Evolutionary conservation across 78 protist species (phyloP).

Genomic region (Cavenderia fasciculata): DNA sequence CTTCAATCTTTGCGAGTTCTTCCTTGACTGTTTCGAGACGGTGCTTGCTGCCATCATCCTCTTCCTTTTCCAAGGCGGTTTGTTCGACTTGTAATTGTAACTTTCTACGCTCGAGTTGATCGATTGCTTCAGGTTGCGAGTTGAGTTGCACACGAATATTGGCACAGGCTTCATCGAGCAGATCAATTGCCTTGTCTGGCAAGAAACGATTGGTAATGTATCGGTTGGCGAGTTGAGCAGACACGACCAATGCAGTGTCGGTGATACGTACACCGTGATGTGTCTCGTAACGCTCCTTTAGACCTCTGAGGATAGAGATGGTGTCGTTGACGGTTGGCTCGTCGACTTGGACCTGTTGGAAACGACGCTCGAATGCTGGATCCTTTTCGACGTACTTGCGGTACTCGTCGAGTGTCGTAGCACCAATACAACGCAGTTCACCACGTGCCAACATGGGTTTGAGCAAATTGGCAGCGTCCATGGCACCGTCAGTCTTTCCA

Average conservation of each 20-base stretch:
- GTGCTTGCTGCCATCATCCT: constrained; percentile 80
- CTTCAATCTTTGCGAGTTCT: constrained; percentile 77
- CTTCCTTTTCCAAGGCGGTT: constrained; percentile 90
- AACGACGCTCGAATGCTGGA: constrained; percentile 98
- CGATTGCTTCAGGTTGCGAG: constrained; percentile 96
- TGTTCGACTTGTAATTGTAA: constrained; percentile 96
- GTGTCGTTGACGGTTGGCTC: constrained; percentile 97
- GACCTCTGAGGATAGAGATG: constrained; percentile 98
- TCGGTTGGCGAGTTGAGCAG: constrained; percentile 93
- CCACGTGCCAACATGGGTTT: constrained; percentile 99
- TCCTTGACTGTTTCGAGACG: constrained; percentile 81
- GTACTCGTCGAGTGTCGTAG: constrained; percentile 99
- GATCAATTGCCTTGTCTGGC: constrained; percentile 99
- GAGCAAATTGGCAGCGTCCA: constrained; percentile 99
- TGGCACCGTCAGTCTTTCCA: constrained; percentile 96
- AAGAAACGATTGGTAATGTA: constrained; percentile 96
- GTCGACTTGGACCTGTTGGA: constrained; percentile 93
- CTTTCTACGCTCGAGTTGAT: constrained; percentile 88
- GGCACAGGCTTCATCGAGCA: constrained; percentile 98
- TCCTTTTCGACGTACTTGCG: constrained; percentile 97
- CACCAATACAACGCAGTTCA: constrained; percentile 98
- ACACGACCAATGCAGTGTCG: constrained; percentile 97
- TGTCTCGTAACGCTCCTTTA: constrained; percentile 91
- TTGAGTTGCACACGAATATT: constrained; percentile 93
- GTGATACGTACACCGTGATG: constrained; percentile 97